Evolutionary conservation across 2,329 filamentous ascomycete genomes (phyloP), one percentile per base, ranked within the genome.

Genomic region (Colletotrichum incanum): DNA sequence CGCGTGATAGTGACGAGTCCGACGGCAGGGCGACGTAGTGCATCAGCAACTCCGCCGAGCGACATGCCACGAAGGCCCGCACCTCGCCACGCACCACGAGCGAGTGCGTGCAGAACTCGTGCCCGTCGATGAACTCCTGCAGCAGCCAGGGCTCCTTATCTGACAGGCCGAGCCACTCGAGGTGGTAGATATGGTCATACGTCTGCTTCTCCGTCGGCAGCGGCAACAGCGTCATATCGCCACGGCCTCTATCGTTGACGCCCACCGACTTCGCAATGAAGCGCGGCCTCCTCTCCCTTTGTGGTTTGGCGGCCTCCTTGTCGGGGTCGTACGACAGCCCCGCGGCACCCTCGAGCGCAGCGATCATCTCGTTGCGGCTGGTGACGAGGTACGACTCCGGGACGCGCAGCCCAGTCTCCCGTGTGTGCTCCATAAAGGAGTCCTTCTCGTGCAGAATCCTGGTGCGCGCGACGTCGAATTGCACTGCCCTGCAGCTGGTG

Each of bases 81-180:
- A 95, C 87, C 43, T 87, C 80, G 1, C 93, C 93, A 0, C 84
- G 81, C n/a, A 94, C 84, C 5, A 95, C 82, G 3, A 95, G 84
- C 0, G 92, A 83, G 75, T 95, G 93, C 0, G 93, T 94, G 80
- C 91, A 93, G 78, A 91, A 94, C 78, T 94, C 92, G 0, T 85
- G 84, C 0, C 86, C 85, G 0, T 76, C 70, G 73, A 93, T 88
- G 78, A 88, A 93, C 77, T 94, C 90, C 77, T 95, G 92, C 31
- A 94, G 78, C 71, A 94, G 85, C 87, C 91, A 94, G 0, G 92
- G 88, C 2, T 84, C 83, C 0, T 85, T 78, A 16, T 84, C 79
- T 2, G 88, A 89, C 52, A 92, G 88, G 1, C 77, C 77, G 7
- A 83, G 76, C 79, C 82, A 18, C 1, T 77, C 71, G 16, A 94